phyloP scores from a whole-genome alignment of 164 flowering plant species.

The Saururus chinensis region DNA sequence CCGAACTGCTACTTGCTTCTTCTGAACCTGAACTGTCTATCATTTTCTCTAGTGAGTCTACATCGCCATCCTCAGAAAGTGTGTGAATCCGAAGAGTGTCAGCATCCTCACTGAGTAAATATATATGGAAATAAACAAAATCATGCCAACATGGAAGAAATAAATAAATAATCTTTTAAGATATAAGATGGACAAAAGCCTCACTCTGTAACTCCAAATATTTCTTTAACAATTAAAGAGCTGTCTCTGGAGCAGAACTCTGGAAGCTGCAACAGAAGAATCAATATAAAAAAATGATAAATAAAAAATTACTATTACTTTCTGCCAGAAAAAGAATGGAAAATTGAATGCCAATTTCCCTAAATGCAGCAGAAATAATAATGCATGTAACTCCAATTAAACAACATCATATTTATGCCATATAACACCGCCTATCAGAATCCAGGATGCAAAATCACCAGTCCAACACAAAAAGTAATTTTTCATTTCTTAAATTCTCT shows the following conservation, averaged over 20 bases:
- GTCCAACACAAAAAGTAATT: neutral
- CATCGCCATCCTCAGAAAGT: conserved; percentile 66
- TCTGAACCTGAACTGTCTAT: conserved; percentile 44
- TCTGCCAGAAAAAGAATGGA: no score
- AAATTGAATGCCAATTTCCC: no score
- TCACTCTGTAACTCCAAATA: conserved; percentile 96
- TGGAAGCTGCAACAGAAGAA: conserved; percentile 44
- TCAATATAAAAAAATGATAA: conserved; percentile 2
- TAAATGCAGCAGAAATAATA: no score
- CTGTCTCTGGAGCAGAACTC: conserved; percentile 80
- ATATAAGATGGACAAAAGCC: conserved; percentile 8
- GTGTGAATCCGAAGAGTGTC: conserved; percentile 66
- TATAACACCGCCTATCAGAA: neutral
- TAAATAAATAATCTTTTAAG: neutral
- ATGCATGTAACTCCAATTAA: neutral
- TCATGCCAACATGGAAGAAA: neutral
- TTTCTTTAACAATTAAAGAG: conserved; percentile 75
- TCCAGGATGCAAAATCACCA: neutral
- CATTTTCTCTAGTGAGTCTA: conserved; percentile 79
- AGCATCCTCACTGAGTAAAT: conserved; percentile 72
- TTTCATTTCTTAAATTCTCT: neutral
- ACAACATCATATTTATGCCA: neutral
- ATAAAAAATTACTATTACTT: neutral
- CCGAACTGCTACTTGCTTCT: conserved; percentile 20
- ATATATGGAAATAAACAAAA: neutral